phyloP scores from a whole-genome alignment of 805 yeast genomes.

The Barnettozyma botsteinii region DNA sequence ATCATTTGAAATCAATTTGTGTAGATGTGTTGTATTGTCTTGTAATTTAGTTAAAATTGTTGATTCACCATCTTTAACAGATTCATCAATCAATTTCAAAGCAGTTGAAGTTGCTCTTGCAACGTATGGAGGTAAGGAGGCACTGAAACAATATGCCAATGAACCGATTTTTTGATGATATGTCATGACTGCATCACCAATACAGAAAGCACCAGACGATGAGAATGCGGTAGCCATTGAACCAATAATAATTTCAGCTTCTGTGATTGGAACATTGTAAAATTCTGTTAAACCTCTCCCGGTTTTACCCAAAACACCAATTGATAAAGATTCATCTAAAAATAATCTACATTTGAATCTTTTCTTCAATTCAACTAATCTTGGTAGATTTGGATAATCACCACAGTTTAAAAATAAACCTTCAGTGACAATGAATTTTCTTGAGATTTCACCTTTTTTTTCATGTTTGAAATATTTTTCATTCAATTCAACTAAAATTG shows the following conservation, averaged over 20 bases:
- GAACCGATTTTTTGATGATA: constrained; percentile 91
- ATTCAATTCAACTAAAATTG: constrained; percentile 45
- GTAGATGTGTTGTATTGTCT: constrained; percentile 34
- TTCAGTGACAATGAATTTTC: constrained; percentile 89
- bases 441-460: constrained; percentile 55
- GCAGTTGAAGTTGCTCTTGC: constrained; percentile 60
- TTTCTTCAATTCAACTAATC: constrained; percentile 66
- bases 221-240: constrained; percentile 78
- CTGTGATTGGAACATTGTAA: constrained; percentile 54
- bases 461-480: constrained; percentile 31
- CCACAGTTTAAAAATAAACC: constrained; percentile 81
- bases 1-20: constrained; percentile 37
- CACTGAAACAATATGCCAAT: constrained; percentile 87
- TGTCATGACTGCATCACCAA: constrained; percentile 77
- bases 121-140: constrained; percentile 88
- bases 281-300: constrained; percentile 87
- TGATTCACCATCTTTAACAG: constrained; percentile 32
- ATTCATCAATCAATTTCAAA: constrained; percentile 42
- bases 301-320: constrained; percentile 78
- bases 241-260: constrained; percentile 79
- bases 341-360: constrained; percentile 81
- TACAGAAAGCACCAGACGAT: constrained; percentile 90
- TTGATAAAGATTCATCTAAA: constrained; percentile 80
- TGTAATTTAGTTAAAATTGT: constrained; percentile 32
- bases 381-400: constrained; percentile 66